Evolutionary conservation across 768 basidiomycete species (phyloP), one percentile per base, ranked within the genome.

Genomic region (Tephrocybe sp.): DNA sequence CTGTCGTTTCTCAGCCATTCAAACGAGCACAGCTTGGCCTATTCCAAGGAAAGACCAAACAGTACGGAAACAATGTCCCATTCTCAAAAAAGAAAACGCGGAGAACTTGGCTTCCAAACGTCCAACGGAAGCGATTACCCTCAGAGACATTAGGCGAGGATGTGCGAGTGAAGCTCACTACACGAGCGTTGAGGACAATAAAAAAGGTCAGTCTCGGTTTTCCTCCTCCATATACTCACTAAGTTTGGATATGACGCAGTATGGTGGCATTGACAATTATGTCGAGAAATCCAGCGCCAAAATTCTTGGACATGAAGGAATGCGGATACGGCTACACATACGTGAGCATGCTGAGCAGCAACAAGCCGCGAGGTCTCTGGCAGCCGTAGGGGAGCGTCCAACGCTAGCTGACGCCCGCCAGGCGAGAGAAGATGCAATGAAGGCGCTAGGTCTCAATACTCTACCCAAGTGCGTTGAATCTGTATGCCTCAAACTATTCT

Each of bases 61-160:
- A 83, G 59, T 82, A 82, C 56, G 92, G 92, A 21, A 93, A 94
- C 74, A 93, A 86, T 61, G 90, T 94, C 41, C 91, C 92, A 0
- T 86, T 91, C 66, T 93, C 91, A 19, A 85, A 86, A 63, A 79
- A 86, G 64, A 94, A 93, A 72, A 93, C 93, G 21, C 84, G 88
- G 42, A 76, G 92, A 33, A 79, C 86, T 37, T 94, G 92, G 92
- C 73, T 91, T 10, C 92, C 92, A 29, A 94, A 94, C 67, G 77
- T 92, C 19, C 91, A 93, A 57, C 71, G 72, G 43, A 92, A 93
- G 66, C 79, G 83, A 1, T 58, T 93, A 38, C 77, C 71, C 55
- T 91, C 88, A 11, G 84, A 87, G 12, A 67, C 80, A 7, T 66
- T 92, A 29, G 80, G 76, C 24, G 65, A 75, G 43, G 70, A 70